phyloP scores from a whole-genome alignment of 2,329 filamentous ascomycete genomes.

The Fusarium newnesense region DNA sequence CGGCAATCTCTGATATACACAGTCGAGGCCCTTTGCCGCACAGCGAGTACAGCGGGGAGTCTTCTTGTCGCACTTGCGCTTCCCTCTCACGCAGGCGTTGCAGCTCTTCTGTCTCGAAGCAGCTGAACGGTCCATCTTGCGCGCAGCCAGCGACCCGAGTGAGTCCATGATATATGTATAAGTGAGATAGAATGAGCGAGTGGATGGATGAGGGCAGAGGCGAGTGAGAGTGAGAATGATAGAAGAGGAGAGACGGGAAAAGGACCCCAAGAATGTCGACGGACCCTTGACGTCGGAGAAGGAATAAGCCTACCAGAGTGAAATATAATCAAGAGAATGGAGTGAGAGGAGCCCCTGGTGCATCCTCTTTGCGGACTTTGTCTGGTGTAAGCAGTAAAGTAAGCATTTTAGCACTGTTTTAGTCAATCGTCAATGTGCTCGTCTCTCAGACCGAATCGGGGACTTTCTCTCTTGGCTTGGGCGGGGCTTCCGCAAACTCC shows the following conservation, averaged over 20 bases:
- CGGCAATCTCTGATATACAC: constrained; percentile 54
- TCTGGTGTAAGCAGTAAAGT: constrained; percentile 18
- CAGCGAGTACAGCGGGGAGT: constrained; percentile 56
- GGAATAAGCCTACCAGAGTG: neutral
- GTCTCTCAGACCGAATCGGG: constrained; percentile 34
- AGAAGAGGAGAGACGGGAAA: constrained; percentile 11
- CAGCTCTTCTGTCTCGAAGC: constrained; percentile 63
- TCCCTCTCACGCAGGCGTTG: constrained; percentile 59
- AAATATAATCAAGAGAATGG: neutral
- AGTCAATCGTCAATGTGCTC: neutral
- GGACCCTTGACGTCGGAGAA: constrained; percentile 28
- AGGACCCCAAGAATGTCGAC: constrained; percentile 6
- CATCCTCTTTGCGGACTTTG: constrained; percentile 13
- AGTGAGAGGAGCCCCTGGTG: neutral
- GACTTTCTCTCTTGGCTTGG: neutral
- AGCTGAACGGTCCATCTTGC: constrained; percentile 47
- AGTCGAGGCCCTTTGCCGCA: constrained; percentile 53
- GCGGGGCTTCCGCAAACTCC: constrained; percentile 37
- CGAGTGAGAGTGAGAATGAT: neutral
- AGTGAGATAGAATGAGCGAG: neutral
- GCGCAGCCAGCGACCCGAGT: constrained; percentile 41
- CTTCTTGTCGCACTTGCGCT: constrained; percentile 60
- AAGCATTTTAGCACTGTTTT: constrained; percentile 6
- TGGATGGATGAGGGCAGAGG: neutral
- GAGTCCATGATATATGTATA: constrained; percentile 38